Conservation (phyloP, 2,329 filamentous ascomycete species). For the Trichoderma breve region DNA sequence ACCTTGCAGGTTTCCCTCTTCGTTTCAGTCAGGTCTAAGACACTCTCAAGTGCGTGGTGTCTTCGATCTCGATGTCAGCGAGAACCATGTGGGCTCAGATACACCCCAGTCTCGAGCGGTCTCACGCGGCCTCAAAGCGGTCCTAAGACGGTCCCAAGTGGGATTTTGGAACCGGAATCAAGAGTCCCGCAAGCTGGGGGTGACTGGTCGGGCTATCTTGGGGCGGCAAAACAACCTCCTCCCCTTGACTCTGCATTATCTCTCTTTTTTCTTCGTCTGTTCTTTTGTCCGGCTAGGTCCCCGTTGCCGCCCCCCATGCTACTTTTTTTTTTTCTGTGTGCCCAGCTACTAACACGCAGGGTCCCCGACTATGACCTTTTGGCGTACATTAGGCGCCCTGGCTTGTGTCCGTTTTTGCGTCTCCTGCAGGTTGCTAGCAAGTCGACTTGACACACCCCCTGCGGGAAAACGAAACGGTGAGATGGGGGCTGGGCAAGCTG, state of each 20-base stretch:
- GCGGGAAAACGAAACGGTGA: background rate
- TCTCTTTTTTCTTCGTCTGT: background rate
- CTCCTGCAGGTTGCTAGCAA: background rate
- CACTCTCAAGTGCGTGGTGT: background rate
- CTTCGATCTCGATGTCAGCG: background rate
- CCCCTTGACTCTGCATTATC: constrained; percentile 7
- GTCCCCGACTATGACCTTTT: background rate
- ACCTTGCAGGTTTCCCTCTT: background rate
- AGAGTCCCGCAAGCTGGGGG: background rate
- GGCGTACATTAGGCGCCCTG: background rate
- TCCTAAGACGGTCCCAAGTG: background rate
- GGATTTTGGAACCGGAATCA: background rate
- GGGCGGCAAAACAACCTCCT: background rate
- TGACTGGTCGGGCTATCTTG: background rate
- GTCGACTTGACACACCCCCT: background rate
- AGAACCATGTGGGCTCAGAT: background rate
- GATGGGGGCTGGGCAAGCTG: background rate
- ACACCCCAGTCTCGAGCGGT: background rate
- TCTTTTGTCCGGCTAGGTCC: background rate
- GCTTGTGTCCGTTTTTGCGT: background rate
- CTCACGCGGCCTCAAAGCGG: background rate
- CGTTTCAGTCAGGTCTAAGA: background rate
- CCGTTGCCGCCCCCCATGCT: background rate
- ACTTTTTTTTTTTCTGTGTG: background rate
- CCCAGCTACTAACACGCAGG: background rate